A percentile compares a stretch with the other conserved stretches of the same genome.
Conservation (phyloP, 352 stramenopile species). For the Globisporangium nagaii region DNA sequence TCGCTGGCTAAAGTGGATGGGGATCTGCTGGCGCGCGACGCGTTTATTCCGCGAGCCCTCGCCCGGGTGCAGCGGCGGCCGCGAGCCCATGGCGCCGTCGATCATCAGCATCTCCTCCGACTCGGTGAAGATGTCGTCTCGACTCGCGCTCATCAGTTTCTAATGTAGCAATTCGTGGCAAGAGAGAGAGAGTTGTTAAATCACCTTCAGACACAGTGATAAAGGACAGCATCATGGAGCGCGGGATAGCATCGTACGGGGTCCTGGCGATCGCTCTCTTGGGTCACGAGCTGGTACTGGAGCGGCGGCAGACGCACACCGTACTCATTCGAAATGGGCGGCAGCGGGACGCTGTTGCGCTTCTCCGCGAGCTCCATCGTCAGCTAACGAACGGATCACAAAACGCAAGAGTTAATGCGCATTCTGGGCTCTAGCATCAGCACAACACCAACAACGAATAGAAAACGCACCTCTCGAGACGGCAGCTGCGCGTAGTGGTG, state of each 20-base stretch:
- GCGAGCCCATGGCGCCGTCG: slow-evolving; percentile 10
- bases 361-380: slow-evolving; percentile 87
- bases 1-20: slow-evolving; percentile 47
- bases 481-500: slow-evolving; percentile 75
- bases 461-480: slow-evolving; percentile 47
- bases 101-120: slow-evolving; percentile 12
- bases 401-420: not conserved
- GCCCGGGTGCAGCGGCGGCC: slow-evolving; percentile 33
- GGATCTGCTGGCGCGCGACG: slow-evolving; percentile 54
- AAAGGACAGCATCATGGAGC: too few species aligned
- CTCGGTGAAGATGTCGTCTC: slow-evolving; percentile 3
- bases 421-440: too few species aligned
- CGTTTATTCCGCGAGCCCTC: slow-evolving; percentile 77
- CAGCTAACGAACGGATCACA: slow-evolving; percentile 25
- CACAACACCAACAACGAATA: too few species aligned
- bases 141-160: slow-evolving; percentile 18
- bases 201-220: too few species aligned
- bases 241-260: slow-evolving; percentile 29
- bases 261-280: slow-evolving; percentile 63
- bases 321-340: slow-evolving; percentile 78
- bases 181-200: not conserved
- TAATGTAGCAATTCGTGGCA: too few species aligned
- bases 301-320: slow-evolving; percentile 67
- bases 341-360: slow-evolving; percentile 70
- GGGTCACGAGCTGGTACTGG: slow-evolving; percentile 66